phyloP scores from a whole-genome alignment of 345 rosid species.

The Eucalyptus polyanthemos region DNA sequence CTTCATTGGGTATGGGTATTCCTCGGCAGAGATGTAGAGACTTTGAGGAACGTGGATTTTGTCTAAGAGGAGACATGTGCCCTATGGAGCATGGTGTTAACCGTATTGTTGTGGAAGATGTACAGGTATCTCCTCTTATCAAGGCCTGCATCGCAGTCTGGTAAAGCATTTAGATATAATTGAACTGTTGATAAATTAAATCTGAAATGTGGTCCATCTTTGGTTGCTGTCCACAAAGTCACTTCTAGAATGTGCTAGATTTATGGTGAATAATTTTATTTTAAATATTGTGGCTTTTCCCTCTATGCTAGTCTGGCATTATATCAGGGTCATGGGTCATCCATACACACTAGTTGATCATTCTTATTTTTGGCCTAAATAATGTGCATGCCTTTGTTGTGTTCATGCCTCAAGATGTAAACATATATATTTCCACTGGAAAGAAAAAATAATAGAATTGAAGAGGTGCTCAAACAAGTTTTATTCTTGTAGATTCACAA shows the following conservation, averaged over 20 bases:
- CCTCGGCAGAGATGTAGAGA: slow-evolving; percentile 85
- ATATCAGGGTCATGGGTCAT: neutral
- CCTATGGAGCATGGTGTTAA: slow-evolving; percentile 99
- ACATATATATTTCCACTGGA: neutral
- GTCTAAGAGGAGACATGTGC: slow-evolving; percentile 98
- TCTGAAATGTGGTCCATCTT: neutral
- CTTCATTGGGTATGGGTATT: slow-evolving; percentile 63
- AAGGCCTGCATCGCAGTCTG: neutral
- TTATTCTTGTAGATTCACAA: neutral
- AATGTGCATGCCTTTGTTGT: neutral
- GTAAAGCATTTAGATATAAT: neutral
- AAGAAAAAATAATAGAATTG: neutral
- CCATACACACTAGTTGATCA: neutral
- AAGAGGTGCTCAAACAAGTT: neutral
- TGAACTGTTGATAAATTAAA: neutral
- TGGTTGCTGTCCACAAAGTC: neutral
- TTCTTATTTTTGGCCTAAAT: neutral
- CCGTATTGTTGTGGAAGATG: slow-evolving; percentile 95
- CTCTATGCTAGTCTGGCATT: neutral
- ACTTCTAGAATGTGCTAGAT: neutral
- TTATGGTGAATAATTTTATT: neutral
- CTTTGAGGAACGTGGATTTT: slow-evolving; percentile 98
- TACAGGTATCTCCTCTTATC: slow-evolving; percentile 48
- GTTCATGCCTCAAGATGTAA: neutral
- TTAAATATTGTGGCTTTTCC: neutral